phyloP scores from a whole-genome alignment of 352 stramenopile genomes.

The Phytophthora europaea region DNA sequence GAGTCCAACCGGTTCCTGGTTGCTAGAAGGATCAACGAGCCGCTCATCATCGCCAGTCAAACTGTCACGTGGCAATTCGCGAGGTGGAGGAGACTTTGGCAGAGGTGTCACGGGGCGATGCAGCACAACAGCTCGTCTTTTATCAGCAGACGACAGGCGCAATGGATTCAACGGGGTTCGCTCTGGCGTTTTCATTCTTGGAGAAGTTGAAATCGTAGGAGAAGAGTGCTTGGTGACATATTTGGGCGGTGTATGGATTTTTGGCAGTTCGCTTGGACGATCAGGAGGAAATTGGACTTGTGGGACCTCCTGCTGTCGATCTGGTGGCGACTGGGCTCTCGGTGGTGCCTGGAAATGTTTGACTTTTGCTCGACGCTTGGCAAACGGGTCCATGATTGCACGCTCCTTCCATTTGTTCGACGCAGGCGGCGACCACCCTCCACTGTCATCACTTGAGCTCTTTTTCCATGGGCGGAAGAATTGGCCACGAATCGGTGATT shows the following conservation, averaged over 20 bases:
- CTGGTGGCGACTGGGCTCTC: conserved; percentile 4
- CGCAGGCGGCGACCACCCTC: conserved; percentile 27
- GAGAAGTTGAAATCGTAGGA: conserved; percentile 19
- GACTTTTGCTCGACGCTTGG: conserved; percentile 47
- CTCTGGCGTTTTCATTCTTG: conserved; percentile 9
- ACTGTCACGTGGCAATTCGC: conserved; percentile 17
- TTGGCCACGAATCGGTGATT: conserved; percentile 36
- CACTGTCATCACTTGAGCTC: conserved; percentile 25
- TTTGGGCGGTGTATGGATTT: conserved; percentile 6
- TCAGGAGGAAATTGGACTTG: background rate
- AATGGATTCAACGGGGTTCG: conserved; percentile 28
- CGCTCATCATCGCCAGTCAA: conserved; percentile 8
- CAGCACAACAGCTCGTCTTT: conserved; percentile 18
- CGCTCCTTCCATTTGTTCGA: conserved; percentile 84
- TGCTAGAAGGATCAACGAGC: background rate
- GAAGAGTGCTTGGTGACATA: background rate
- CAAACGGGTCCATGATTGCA: conserved; percentile 76
- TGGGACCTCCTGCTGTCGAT: background rate
- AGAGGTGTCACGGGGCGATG: conserved; percentile 23
- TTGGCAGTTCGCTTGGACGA: background rate
- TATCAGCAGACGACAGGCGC: conserved; percentile 33
- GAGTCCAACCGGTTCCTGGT: conserved; percentile 14
- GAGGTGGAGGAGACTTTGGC: conserved; percentile 10
- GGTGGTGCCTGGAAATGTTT: conserved; percentile 11
- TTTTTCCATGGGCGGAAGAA: conserved; percentile 77